phyloP scores from a whole-genome alignment of 2,329 filamentous ascomycete species.

The Coniochaeta hoffmannii region DNA sequence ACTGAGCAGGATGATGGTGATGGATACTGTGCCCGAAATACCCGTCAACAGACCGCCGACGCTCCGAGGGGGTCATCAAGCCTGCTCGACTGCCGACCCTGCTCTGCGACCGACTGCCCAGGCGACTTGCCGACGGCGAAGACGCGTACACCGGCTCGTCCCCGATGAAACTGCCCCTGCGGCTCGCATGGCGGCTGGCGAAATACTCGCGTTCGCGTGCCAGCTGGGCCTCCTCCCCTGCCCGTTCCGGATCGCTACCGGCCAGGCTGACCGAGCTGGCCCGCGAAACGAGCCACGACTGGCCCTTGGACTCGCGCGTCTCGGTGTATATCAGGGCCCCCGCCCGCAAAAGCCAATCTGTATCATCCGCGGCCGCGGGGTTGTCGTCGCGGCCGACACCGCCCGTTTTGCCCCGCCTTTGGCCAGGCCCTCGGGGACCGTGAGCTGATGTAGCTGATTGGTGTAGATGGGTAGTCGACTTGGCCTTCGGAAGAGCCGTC shows the following conservation, averaged over 20 bases:
- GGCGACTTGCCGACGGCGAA: slow-evolving; percentile 33
- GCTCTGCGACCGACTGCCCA: slow-evolving; percentile 38
- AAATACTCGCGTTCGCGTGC: slow-evolving; percentile 39
- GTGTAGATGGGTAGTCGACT: slow-evolving; percentile 51
- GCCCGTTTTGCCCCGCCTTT: slow-evolving; percentile 23
- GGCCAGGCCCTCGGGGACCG: slow-evolving; percentile 13
- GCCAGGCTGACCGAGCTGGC: slow-evolving; percentile 57
- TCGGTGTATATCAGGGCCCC: slow-evolving; percentile 56
- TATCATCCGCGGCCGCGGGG: slow-evolving; percentile 29
- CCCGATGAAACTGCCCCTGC: slow-evolving; percentile 36
- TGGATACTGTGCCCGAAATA: slow-evolving; percentile 17
- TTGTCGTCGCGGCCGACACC: slow-evolving; percentile 22
- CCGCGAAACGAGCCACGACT: slow-evolving; percentile 59
- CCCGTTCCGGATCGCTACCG: slow-evolving; percentile 37
- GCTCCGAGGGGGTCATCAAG: slow-evolving; percentile 36
- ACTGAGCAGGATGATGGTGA: not conserved
- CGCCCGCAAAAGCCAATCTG: slow-evolving; percentile 58
- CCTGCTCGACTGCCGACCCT: slow-evolving; percentile 33
- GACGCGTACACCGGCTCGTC: slow-evolving; percentile 23
- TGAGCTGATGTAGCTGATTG: slow-evolving; percentile 9
- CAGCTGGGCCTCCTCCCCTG: slow-evolving; percentile 39
- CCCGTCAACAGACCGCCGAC: slow-evolving; percentile 24
- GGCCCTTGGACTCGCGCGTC: slow-evolving; percentile 59
- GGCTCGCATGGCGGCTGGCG: slow-evolving; percentile 38
- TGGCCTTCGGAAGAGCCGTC: slow-evolving; percentile 47